Conservation (phyloP, 352 stramenopile species). For the Globisporangium middletonii region DNA sequence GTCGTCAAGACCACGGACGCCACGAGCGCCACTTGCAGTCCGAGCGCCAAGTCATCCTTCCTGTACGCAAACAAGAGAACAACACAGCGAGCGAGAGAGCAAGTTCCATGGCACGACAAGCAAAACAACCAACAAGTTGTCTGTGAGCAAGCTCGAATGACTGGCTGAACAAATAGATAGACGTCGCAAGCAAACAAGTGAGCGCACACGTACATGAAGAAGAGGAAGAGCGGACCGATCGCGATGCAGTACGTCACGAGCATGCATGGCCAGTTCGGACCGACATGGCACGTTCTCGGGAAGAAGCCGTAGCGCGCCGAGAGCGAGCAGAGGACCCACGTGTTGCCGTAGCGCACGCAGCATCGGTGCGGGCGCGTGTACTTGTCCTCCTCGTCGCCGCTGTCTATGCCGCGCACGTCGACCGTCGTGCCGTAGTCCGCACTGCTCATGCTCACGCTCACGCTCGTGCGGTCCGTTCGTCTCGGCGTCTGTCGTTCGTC, state of each 20-base stretch:
- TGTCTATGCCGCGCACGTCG: not conserved
- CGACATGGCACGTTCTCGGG: constrained; percentile 55
- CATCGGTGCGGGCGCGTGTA: constrained; percentile 15
- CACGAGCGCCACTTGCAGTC: constrained; percentile 41
- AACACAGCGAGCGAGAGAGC: not conserved
- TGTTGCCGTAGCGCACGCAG: constrained; percentile 53
- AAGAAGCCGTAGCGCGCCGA: constrained; percentile 45
- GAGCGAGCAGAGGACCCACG: constrained; percentile 51
- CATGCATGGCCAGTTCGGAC: constrained; percentile 69
- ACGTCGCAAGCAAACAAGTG: not conserved
- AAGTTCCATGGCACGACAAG: not conserved
- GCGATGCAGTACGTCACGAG: constrained; percentile 68
- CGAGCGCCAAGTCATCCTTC: constrained; percentile 27
- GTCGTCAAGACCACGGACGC: constrained; percentile 53
- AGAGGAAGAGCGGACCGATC: constrained; percentile 43
- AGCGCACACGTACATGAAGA: constrained; percentile 29
- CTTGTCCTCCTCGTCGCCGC: constrained; percentile 9
- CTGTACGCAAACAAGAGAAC: constrained; percentile 7
- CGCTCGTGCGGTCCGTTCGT: not conserved
- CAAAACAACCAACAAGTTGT: not conserved
- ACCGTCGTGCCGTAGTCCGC: constrained; percentile 10
- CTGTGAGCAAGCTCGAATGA: not conserved
- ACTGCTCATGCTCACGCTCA: not conserved
- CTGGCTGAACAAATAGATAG: not conserved
- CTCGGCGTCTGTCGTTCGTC: not conserved